Base-by-base conservation (phyloP, 345 rosid genomes). In the Pseudoturritis turrita region DNA sequence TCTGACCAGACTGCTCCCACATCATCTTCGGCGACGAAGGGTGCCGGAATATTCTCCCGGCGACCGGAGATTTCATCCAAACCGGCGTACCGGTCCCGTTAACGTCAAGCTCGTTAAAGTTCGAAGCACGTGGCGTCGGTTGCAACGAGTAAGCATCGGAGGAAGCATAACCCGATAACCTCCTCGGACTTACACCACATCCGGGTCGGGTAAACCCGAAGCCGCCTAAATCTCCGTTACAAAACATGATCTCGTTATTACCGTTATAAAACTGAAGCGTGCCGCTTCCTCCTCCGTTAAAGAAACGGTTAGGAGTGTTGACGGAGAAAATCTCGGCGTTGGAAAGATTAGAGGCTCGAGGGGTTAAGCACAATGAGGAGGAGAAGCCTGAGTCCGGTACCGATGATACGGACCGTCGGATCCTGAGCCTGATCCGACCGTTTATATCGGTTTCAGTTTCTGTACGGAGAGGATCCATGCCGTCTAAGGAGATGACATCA, bases 101-200 rank as follows among this genome's bases (percentile, higher is more conserved):
- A 35, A 71, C 37, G 1, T 85, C 84, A 10, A 67, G 63, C 55
- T 79, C 82, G 65, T 80, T 85, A 10, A 83, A 78, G 43, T 83
- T 85, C 1, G 89, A 83, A 18, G 78, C 82, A 57, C 85, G 81
- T 36, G 86, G 87, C 7, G 83, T 82, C 2, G 84, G 88, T 45
- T 78, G 80, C 62, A 74, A 62, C 1, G 92, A 89, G 80, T 89
- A 89, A 21, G 90, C 92, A 57, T 89, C 96, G 0, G 92, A 89
- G 2, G 96, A 89, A 11, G 89, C 90, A 51, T 89, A 89, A 4
- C 90, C 91, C 0, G 89, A 87, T 1, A 75, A 63, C 11, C 79
- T 68, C 51, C 88, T 71, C 11, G 77, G 63, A 55, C 96, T 76
- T 5, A 84, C 86, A 31, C 84, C 76, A 26, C 77, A 59, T 3